Base-by-base conservation (phyloP, 2,329 filamentous ascomycete species). In the Fusarium nelsonii region DNA sequence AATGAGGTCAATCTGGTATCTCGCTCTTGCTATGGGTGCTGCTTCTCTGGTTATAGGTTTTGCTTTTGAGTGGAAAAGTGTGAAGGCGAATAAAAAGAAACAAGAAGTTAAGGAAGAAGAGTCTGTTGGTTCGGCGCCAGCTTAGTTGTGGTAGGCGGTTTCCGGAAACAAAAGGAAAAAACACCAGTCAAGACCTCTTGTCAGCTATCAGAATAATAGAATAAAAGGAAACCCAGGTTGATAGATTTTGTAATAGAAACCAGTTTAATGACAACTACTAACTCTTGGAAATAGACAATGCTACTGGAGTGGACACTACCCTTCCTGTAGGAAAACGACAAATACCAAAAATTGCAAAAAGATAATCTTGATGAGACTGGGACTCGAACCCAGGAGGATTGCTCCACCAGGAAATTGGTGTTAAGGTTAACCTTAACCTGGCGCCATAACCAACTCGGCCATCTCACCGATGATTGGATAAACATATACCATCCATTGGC, bases 371-470 rank as follows among this genome's bases (percentile, higher is more conserved):
- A 63, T 63, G 59, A 63, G 59, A 63, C 59, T 63, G 59, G 59
- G 59, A 63, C 59, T 63, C 58, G 59, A 63, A 63, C 58, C 58
- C 58, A 62, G 58, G 58, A 62, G 58, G 58, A 62, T 62, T 62
- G 58, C 58, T 62, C 59, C 59, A 63, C 59, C 59, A 62, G 59
- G 59, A 62, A 62, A 62, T 62, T 54, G 10, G 57, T 62, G 57
- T 62, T 33, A 62, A 63, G 59, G 59, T 62, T 63, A 46, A 63
- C 59, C 59, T 63, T 63, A 63, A 63, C 59, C 59, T 63, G 59
- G 59, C 59, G 59, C 59, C 59, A 63, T 63, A 63, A 63, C 59
- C 59, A 63, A 63, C 59, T 63, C 59, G 59, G 59, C 59, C 59
- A 63, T 63, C 59, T 63, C 59, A 63, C 59, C 59, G 41, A 12